Evolutionary conservation across 352 stramenopile genomes (phyloP).

Genomic region (Globisporangium polare): DNA sequence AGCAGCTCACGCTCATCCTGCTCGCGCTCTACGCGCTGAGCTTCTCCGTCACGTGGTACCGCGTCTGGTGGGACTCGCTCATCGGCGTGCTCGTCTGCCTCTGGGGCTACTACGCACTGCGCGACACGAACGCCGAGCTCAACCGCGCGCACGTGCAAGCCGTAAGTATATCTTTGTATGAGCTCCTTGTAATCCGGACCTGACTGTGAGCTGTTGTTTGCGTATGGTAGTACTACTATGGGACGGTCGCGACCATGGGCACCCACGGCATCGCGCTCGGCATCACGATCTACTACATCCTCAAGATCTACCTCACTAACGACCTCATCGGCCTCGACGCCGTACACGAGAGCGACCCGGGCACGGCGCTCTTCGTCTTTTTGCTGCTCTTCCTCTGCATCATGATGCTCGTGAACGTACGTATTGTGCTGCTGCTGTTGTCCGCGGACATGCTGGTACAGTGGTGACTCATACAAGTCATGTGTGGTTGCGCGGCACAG

Average conservation of each 20-base stretch:
- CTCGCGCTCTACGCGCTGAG: constrained; percentile 48
- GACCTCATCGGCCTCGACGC: constrained; percentile 31
- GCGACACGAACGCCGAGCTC: constrained; percentile 41
- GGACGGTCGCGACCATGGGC: constrained; percentile 41
- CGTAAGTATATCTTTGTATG: constrained; percentile 15
- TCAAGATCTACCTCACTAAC: constrained; percentile 53
- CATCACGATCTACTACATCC: constrained; percentile 53
- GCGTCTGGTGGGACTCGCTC: constrained; percentile 77
- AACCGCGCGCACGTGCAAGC: constrained; percentile 28
- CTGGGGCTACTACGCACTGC: constrained; percentile 54
- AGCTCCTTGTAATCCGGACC: background rate
- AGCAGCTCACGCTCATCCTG: constrained; percentile 51
- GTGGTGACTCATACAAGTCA: background rate
- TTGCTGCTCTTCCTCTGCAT: constrained; percentile 50
- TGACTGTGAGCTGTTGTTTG: background rate
- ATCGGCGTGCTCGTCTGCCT: constrained; percentile 44
- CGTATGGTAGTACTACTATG: constrained; percentile 49
- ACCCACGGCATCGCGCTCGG: constrained; percentile 57
- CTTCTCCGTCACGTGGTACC: constrained; percentile 78
- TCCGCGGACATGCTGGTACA: too few species aligned
- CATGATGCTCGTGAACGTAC: constrained; percentile 60
- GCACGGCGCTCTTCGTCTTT: constrained; percentile 58
- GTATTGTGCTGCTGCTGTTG: background rate
- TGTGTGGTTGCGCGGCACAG: constrained; percentile 17
- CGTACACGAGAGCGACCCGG: constrained; percentile 22